Evolutionary conservation across 441 rosid genomes (phyloP).

Genomic region (Adansonia rubrostipa): DNA sequence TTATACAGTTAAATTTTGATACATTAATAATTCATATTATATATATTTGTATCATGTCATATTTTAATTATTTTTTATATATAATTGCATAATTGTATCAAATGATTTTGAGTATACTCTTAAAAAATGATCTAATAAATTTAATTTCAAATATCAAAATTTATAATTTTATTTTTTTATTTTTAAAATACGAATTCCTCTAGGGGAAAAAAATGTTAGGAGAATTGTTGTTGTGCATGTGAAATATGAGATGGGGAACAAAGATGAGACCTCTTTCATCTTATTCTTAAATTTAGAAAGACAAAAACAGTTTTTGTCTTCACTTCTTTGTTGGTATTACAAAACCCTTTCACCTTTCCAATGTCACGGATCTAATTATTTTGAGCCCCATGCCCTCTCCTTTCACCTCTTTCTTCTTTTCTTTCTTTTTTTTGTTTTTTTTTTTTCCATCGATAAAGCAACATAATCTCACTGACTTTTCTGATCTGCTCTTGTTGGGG

Average conservation of each 20-base stretch:
- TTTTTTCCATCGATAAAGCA: background rate
- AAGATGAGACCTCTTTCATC: slow-evolving; percentile 4
- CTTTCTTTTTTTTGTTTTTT: too few species aligned
- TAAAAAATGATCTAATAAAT: too few species aligned
- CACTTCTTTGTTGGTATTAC: slow-evolving; percentile 22
- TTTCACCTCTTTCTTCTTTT: background rate
- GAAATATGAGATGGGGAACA: background rate
- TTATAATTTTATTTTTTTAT: too few species aligned
- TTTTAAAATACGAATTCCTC: background rate
- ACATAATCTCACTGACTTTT: background rate
- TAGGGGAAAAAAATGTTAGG: background rate
- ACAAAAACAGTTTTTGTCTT: slow-evolving; percentile 32
- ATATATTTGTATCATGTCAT: too few species aligned
- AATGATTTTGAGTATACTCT: too few species aligned
- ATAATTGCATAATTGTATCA: too few species aligned
- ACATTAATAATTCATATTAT: too few species aligned
- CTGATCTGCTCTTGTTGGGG: background rate
- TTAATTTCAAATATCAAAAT: too few species aligned
- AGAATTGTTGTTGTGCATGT: background rate
- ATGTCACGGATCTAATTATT: slow-evolving; percentile 41
- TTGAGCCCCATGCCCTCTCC: slow-evolving; percentile 4
- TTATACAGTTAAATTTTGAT: too few species aligned
- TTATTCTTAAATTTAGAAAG: slow-evolving; percentile 17
- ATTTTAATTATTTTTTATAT: too few species aligned
- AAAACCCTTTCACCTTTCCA: slow-evolving; percentile 15